These are phyloP conservation scores for Berberis thunbergii DNA, from an alignment of 164 flowering plant species.

Conservation along the genomic window DNA sequence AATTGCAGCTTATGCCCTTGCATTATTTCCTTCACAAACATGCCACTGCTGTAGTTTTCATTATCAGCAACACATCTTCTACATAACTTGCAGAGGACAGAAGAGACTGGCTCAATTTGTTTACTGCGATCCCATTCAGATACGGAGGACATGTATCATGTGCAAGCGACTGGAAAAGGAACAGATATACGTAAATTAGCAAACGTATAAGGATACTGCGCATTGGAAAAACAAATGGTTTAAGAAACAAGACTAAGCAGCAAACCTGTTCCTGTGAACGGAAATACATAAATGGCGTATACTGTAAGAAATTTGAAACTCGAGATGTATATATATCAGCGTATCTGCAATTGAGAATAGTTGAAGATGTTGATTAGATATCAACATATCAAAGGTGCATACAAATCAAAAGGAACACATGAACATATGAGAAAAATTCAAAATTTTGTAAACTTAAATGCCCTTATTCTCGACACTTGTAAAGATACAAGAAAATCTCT, in stretches of 20 bases:
- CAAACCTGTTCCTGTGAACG: conserved; percentile 90
- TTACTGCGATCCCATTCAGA: conserved; percentile 6
- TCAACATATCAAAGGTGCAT: too few species aligned
- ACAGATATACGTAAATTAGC: neutral
- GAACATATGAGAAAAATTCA: too few species aligned
- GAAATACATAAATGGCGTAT: conserved; percentile 95
- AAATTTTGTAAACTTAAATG: too few species aligned
- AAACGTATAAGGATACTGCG: neutral
- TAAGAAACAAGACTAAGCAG: neutral
- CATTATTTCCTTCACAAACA: neutral
- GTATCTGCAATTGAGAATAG: conserved; percentile 49
- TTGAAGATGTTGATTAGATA: neutral
- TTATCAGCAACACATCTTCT: neutral
- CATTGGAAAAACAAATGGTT: neutral
- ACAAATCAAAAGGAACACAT: too few species aligned
- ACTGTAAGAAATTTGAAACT: conserved; percentile 92
- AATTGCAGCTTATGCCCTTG: neutral
- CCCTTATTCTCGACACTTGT: too few species aligned
- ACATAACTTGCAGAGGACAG: neutral
- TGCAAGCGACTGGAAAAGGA: conserved; percentile 62
- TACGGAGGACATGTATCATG: conserved; percentile 51
- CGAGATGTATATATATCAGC: conserved; percentile 98
- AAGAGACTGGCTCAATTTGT: conserved; percentile 2
- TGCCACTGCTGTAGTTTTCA: neutral
- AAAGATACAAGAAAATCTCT: too few species aligned